These are phyloP conservation scores for Grosmannia huntii DNA, from an alignment of 2,329 filamentous ascomycete genomes.

Conservation along the genomic window DNA sequence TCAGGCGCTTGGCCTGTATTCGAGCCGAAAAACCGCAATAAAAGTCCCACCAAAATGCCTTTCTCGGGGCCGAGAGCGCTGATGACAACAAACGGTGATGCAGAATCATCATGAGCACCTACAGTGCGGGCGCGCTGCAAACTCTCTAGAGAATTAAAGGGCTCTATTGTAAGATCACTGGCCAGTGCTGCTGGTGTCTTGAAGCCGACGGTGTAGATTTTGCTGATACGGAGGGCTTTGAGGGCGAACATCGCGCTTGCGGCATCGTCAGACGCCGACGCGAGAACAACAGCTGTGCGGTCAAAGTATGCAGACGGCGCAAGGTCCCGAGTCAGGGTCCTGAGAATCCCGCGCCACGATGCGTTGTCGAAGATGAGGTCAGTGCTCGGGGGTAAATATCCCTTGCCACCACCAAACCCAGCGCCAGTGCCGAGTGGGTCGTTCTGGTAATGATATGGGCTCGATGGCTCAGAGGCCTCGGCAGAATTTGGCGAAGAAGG, in stretches of 20 bases:
- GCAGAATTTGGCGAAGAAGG: slow-evolving; percentile 30
- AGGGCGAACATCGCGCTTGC: slow-evolving; percentile 69
- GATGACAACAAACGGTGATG: slow-evolving; percentile 66
- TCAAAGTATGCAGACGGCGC: slow-evolving; percentile 71
- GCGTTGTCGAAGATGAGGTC: slow-evolving; percentile 68
- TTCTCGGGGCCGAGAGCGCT: slow-evolving; percentile 70
- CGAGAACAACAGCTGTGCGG: slow-evolving; percentile 63
- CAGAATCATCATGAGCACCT: slow-evolving; percentile 22
- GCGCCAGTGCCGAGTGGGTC: slow-evolving; percentile 6
- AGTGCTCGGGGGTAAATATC: slow-evolving; percentile 32
- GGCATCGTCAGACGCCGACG: slow-evolving; percentile 60
- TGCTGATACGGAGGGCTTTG: slow-evolving; percentile 59
- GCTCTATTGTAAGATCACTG: slow-evolving; percentile 58
- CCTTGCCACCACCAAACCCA: slow-evolving; percentile 2
- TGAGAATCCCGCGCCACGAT: slow-evolving; percentile 73
- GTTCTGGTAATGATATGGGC: slow-evolving; percentile 26
- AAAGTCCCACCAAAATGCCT: slow-evolving; percentile 62
- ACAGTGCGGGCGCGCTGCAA: slow-evolving; percentile 39
- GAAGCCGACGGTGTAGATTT: slow-evolving; percentile 78
- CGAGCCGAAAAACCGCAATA: slow-evolving; percentile 60
- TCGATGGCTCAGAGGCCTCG: slow-evolving; percentile 34
- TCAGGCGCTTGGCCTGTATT: slow-evolving; percentile 15
- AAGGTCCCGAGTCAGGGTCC: slow-evolving; percentile 68
- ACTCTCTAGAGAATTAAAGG: slow-evolving; percentile 62
- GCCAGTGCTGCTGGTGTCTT: slow-evolving; percentile 50